Evolutionary conservation across 2,329 filamentous ascomycete genomes (phyloP).

Genomic region (Arachnomyces sp.): DNA sequence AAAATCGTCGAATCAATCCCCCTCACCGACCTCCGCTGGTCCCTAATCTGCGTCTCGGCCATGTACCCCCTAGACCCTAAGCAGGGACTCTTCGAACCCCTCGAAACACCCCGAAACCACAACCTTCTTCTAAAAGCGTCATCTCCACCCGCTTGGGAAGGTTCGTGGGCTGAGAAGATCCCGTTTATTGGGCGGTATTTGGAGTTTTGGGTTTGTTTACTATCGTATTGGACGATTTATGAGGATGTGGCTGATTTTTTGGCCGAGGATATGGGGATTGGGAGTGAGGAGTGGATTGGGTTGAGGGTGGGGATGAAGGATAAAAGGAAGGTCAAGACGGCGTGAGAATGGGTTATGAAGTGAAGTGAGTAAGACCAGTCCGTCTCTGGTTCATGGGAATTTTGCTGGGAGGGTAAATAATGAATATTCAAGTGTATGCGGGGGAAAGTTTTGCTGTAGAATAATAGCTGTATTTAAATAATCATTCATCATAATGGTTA

Average conservation of each 20-base stretch:
- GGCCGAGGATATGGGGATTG: constrained; percentile 29
- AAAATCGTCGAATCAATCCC: constrained; percentile 22
- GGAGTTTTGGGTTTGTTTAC: constrained; percentile 20
- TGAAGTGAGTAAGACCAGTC: too few relatives aligned
- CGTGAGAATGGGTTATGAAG: too few relatives aligned
- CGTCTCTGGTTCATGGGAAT: too few relatives aligned
- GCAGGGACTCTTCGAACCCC: constrained; percentile 21
- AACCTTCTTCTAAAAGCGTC: constrained; percentile 23
- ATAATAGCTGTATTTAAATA: too few relatives aligned
- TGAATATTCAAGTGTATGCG: too few relatives aligned
- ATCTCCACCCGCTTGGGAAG: constrained; percentile 27
- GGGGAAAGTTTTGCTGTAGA: too few relatives aligned
- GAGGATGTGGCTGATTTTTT: constrained; percentile 39
- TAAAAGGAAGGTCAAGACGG: constrained; percentile 14
- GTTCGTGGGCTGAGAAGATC: constrained; percentile 24
- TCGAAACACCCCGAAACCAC: constrained; percentile 16
- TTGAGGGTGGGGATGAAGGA: constrained; percentile 30
- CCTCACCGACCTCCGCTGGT: constrained; percentile 29
- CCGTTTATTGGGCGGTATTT: constrained; percentile 27
- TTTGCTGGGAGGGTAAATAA: too few relatives aligned
- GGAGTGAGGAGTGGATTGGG: constrained; percentile 25
- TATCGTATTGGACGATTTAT: constrained; percentile 30
- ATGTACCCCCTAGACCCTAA: constrained; percentile 33
- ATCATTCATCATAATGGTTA: too few relatives aligned
- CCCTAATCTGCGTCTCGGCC: constrained; percentile 28